Evolutionary conservation across 139 green algal species (phyloP).

Genomic region (Yamagishiella unicocca): DNA sequence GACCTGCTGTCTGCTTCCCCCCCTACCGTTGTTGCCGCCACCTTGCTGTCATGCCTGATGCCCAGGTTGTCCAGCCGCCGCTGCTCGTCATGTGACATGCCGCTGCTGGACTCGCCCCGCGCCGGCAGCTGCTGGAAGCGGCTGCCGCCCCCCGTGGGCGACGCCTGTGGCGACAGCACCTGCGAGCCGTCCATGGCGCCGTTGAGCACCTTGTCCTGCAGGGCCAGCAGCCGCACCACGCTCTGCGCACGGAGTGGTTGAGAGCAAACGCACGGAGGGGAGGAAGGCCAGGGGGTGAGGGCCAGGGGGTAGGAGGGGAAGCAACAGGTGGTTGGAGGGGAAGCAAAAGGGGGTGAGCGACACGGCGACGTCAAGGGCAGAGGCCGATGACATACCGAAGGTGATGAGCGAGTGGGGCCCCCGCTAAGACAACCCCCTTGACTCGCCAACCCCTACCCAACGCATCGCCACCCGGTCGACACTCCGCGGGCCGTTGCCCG

Average conservation of each 20-base stretch:
- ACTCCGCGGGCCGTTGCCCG: no score
- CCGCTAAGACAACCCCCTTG: no score
- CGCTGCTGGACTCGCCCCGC: neutral
- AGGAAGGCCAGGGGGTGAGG: neutral
- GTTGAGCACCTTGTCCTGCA: constrained; percentile 18
- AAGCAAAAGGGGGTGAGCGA: neutral
- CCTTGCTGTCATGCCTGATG: constrained; percentile 27
- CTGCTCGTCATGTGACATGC: neutral
- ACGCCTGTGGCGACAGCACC: neutral
- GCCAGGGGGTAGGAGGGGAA: no score
- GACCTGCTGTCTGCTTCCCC: no score
- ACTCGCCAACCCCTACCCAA: no score
- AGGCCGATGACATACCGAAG: no score
- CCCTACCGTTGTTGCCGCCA: constrained; percentile 28
- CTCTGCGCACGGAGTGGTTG: no score
- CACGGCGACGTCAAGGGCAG: neutral
- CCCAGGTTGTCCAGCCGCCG: constrained; percentile 22
- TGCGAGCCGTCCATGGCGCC: neutral
- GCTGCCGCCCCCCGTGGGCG: neutral
- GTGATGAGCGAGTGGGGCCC: no score
- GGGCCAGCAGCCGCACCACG: constrained; percentile 23
- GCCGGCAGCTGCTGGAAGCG: neutral
- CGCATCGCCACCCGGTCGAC: no score
- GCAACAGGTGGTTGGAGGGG: neutral
- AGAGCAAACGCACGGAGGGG: no score